Evolutionary conservation across 805 yeast genomes (phyloP), one percentile per base, ranked within the genome.

Genomic region (Candida khao-thaluensis): DNA sequence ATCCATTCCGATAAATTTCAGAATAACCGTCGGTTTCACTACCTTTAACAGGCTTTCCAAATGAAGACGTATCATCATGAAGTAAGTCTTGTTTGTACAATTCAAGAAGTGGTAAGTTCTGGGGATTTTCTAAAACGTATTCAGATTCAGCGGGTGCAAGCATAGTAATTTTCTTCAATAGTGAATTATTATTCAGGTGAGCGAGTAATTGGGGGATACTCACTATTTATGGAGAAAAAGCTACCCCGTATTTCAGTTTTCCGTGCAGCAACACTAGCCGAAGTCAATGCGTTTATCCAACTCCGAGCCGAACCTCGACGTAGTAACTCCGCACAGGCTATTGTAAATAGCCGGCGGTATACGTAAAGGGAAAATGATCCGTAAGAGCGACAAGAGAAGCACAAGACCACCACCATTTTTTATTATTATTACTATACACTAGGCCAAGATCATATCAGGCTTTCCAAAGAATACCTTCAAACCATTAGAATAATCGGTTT

Each of bases 401-500:
- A n/a, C n/a, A n/a, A n/a, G n/a, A n/a, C n/a, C n/a, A n/a, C n/a
- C n/a, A n/a, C n/a, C n/a, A n/a, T n/a, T n/a, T n/a, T n/a, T n/a
- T n/a, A n/a, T n/a, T n/a, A n/a, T n/a, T n/a, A n/a, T n/a, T n/a
- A n/a, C n/a, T n/a, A n/a, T n/a, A n/a, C n/a, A n/a, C n/a, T n/a
- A n/a, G n/a, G n/a, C n/a, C n/a, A n/a, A n/a, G n/a, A n/a, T n/a
- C n/a, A n/a, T n/a, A n/a, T n/a, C n/a, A n/a, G n/a, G n/a, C n/a
- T n/a, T 26, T 40, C 44, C 41, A 31, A 42, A 35, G 18, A 31
- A 51, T 37, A 27, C 26, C 38, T 37, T 40, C 40, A 61, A 54
- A 18, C 62, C 53, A n/a, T 25, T 20, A 3, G 60, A 57, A 17
- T 48, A 57, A 30, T 61, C 64, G 22, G 55, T 35, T 41, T 60